Conservation (phyloP, 345 rosid species). For the Eucalyptus erythrocorys region DNA sequence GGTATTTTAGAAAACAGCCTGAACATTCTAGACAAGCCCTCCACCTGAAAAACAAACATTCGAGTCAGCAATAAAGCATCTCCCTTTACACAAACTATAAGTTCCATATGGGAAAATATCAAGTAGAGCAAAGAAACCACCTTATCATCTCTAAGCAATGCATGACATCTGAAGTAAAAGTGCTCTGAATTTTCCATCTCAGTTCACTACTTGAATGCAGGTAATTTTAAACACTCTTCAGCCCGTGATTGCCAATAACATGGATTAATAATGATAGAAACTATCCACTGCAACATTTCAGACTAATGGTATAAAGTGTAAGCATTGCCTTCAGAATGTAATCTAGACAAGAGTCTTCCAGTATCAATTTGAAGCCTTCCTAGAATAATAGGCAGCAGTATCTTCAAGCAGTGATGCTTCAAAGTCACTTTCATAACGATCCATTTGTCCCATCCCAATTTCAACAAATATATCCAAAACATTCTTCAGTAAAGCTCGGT, state of each 20-base stretch:
- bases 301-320: not conserved
- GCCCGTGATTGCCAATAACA: slow-evolving; percentile 12
- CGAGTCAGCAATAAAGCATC: not conserved
- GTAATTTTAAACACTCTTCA: slow-evolving; percentile 48
- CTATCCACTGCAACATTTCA: not conserved
- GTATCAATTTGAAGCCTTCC: slow-evolving; percentile 56
- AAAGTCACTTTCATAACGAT: slow-evolving; percentile 34
- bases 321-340: slow-evolving; percentile 38
- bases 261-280: not conserved
- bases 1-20: slow-evolving; percentile 49
- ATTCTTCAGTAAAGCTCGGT: slow-evolving; percentile 50
- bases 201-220: slow-evolving; percentile 36
- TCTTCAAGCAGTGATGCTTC: slow-evolving; percentile 41
- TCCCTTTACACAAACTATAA: not conserved
- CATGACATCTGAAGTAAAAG: slow-evolving; percentile 46
- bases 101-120: not conserved
- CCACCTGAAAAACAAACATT: slow-evolving; percentile 23
- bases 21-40: slow-evolving; percentile 70
- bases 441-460: slow-evolving; percentile 48
- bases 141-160: slow-evolving; percentile 72
- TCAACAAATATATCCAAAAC: slow-evolving; percentile 47
- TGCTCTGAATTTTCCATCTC: slow-evolving; percentile 13
- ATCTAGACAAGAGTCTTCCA: slow-evolving; percentile 45
- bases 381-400: slow-evolving; percentile 45
- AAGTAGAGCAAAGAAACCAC: slow-evolving; percentile 7